phyloP scores from a whole-genome alignment of 805 yeast species.

The Yarrowia porcina region DNA sequence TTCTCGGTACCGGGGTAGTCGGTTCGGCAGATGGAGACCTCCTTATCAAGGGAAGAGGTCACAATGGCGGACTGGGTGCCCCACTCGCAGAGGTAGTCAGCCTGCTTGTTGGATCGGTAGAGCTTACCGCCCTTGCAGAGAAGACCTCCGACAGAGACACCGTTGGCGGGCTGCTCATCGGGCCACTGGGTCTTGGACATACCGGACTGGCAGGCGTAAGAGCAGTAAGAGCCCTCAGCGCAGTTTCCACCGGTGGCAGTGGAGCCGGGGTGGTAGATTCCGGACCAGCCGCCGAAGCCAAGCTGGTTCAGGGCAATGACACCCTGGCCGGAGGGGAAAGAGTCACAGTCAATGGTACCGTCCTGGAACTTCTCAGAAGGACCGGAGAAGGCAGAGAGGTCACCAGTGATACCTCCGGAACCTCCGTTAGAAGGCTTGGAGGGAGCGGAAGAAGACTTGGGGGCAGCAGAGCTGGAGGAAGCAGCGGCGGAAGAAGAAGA shows the following conservation, averaged over 20 bases:
- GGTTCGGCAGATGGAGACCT: constrained; percentile 92
- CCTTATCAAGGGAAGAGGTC: constrained; percentile 56
- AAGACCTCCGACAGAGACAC: constrained; percentile 93
- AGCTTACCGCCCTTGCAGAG: constrained; percentile 79
- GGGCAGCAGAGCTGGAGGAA: constrained; percentile 36
- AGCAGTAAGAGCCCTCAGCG: constrained; percentile 88
- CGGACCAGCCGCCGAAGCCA: constrained; percentile 81
- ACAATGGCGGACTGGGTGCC: constrained; percentile 70
- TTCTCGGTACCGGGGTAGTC: constrained; percentile 99
- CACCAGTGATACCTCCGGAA: constrained; percentile 47
- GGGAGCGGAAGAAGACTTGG: constrained; percentile 37
- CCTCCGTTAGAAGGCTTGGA: constrained; percentile 34
- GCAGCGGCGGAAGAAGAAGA: constrained; percentile 37
- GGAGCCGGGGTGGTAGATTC: constrained; percentile 53
- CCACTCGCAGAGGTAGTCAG: constrained; percentile 80
- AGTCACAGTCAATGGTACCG: constrained; percentile 63
- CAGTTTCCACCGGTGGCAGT: constrained; percentile 63
- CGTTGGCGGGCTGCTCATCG: constrained; percentile 74
- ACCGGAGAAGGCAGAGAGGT: constrained; percentile 51
- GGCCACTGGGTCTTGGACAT: constrained; percentile 99
- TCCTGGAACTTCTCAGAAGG: constrained; percentile 67
- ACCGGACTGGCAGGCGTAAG: constrained; percentile 98
- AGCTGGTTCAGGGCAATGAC: constrained; percentile 69
- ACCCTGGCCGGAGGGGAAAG: constrained; percentile 80
- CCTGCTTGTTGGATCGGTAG: constrained; percentile 69